A percentile compares a stretch with the other conserved stretches of the same genome.
phyloP scores from a whole-genome alignment of 345 rosid genomes.

The rapeseed (Brassica napus) region DNA sequence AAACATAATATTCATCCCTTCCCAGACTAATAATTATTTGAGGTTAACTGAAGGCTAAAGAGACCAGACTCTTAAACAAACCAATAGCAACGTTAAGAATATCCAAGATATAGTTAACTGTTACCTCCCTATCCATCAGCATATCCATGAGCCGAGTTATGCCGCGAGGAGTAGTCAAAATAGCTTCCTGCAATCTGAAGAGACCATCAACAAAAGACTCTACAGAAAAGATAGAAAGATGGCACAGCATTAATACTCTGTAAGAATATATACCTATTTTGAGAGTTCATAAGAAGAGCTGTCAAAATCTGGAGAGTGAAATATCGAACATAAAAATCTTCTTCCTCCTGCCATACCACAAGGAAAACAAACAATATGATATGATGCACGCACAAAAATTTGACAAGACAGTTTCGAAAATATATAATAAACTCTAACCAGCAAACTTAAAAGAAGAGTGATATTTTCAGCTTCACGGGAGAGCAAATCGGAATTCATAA shows the following conservation, averaged over 20 bases:
- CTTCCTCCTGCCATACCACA: constrained; percentile 70
- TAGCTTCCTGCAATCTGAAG: constrained; percentile 98
- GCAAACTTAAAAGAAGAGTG: constrained; percentile 82
- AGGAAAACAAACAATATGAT: constrained; percentile 8
- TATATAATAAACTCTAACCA: constrained; percentile 50
- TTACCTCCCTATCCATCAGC: constrained; percentile 99
- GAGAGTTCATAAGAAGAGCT: constrained; percentile 86
- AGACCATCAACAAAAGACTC: constrained; percentile 46
- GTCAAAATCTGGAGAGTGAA: constrained; percentile 93
- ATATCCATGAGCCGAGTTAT: constrained; percentile 97
- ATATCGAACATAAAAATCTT: constrained; percentile 92
- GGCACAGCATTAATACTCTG: constrained; percentile 6
- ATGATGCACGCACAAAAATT: not conserved
- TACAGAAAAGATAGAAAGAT: constrained; percentile 26
- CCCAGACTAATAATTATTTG: constrained; percentile 2
- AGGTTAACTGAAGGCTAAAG: constrained; percentile 16
- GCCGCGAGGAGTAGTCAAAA: constrained; percentile 93
- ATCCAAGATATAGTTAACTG: not conserved
- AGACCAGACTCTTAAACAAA: constrained; percentile 10
- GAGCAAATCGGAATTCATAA: constrained; percentile 93
- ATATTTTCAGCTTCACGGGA: constrained; percentile 91
- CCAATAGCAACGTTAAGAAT: not conserved
- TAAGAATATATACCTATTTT: constrained; percentile 60
- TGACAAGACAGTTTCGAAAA: not conserved
- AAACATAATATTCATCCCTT: not conserved